Conservation (phyloP, 805 yeast species). For the Citeromyces nyonsensis region DNA sequence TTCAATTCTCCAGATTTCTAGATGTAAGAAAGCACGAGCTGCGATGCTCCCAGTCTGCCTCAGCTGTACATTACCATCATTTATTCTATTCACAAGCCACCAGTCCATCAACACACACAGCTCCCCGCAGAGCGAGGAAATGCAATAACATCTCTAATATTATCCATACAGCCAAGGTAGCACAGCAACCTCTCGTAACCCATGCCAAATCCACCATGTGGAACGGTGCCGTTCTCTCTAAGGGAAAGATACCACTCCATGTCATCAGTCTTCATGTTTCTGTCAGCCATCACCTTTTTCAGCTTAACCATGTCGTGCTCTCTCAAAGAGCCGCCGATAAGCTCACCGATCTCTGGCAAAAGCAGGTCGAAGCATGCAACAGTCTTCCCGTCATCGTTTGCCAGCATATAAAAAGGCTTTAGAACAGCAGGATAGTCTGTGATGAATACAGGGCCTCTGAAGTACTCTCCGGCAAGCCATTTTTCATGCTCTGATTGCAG, state of each 20-base stretch:
- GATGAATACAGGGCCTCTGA: slow-evolving; percentile 68
- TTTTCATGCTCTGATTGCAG: slow-evolving; percentile 82
- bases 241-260: slow-evolving; percentile 72
- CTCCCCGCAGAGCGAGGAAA: slow-evolving; percentile 62
- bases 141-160: slow-evolving; percentile 75
- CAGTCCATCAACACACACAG: slow-evolving; percentile 23
- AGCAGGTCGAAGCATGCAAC: slow-evolving; percentile 86
- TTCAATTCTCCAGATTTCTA: slow-evolving; percentile 62
- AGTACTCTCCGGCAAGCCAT: slow-evolving; percentile 63
- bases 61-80: neutral
- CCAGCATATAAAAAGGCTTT: slow-evolving; percentile 90
- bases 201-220: slow-evolving; percentile 96
- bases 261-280: slow-evolving; percentile 41
- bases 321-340: slow-evolving; percentile 89
- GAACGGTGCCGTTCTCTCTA: slow-evolving; percentile 65
- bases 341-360: slow-evolving; percentile 85
- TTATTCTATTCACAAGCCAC: slow-evolving; percentile 1
- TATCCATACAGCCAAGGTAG: slow-evolving; percentile 59
- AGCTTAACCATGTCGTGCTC: slow-evolving; percentile 46
- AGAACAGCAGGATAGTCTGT: slow-evolving; percentile 69
- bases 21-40: slow-evolving; percentile 14
- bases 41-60: neutral
- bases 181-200: slow-evolving; percentile 82
- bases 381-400: slow-evolving; percentile 29
- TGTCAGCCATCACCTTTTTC: slow-evolving; percentile 26